A percentile compares a stretch with the other conserved stretches of the same genome.
Evolutionary conservation across 345 rosid species (phyloP).

Genomic region (Salix arbutifolia): DNA sequence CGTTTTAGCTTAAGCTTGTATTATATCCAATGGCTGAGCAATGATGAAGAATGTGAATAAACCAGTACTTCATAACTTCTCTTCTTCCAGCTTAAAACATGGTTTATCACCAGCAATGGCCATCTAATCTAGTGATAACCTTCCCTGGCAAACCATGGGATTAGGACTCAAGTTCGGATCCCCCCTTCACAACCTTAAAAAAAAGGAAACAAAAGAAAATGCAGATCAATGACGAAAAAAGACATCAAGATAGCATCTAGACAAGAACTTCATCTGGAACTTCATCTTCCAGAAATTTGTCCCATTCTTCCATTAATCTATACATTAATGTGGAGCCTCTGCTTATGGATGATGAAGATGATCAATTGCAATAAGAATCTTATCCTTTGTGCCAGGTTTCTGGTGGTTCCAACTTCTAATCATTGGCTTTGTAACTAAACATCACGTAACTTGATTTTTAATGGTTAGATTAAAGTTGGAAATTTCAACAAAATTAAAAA

Average conservation of each 20-base stretch:
- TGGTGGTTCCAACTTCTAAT: no score
- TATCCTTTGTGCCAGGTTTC: no score
- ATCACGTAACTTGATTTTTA: neutral
- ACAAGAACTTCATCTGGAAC: neutral
- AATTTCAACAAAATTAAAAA: neutral
- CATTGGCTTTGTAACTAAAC: neutral
- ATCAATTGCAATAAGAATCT: no score
- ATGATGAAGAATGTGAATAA: constrained; percentile 31
- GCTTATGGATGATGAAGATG: no score
- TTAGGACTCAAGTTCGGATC: neutral
- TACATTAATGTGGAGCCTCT: neutral
- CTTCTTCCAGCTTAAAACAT: neutral
- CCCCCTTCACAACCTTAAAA: neutral
- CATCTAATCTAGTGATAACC: neutral
- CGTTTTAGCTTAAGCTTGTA: constrained; percentile 24
- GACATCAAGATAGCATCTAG: neutral
- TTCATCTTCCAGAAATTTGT: neutral
- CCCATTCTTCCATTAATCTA: neutral
- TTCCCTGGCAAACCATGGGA: neutral
- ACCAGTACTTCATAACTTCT: neutral
- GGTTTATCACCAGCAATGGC: neutral
- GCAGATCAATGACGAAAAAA: neutral
- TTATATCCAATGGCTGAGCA: constrained; percentile 21
- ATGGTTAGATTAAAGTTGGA: neutral
- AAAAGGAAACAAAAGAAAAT: neutral